These are phyloP conservation scores for Globisporangium emineosum DNA, from an alignment of 352 stramenopile genomes.

Conservation along the genomic window DNA sequence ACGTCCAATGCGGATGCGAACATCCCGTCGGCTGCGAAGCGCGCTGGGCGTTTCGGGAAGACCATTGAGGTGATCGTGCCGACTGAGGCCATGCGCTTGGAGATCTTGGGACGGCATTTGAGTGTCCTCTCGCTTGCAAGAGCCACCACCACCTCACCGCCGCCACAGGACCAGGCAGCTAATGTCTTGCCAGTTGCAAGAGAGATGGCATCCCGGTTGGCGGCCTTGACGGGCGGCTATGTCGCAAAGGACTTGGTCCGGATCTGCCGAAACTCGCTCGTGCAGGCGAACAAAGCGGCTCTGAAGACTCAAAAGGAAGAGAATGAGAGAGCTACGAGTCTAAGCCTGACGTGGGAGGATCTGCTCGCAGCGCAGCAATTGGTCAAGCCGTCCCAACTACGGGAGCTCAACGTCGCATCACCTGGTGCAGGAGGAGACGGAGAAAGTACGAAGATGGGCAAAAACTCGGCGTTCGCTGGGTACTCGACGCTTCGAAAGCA, in stretches of 20 bases:
- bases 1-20: conserved; percentile 29
- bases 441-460: background rate
- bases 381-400: conserved; percentile 71
- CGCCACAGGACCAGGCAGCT: background rate
- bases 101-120: conserved; percentile 50
- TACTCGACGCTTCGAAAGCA: conserved; percentile 58
- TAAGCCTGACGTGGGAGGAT: conserved; percentile 34
- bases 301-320: background rate
- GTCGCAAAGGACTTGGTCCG: conserved; percentile 73
- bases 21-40: conserved; percentile 44
- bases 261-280: conserved; percentile 60
- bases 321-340: background rate
- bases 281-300: conserved; percentile 28
- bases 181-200: background rate
- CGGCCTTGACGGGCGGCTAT: conserved; percentile 63
- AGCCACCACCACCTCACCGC: background rate
- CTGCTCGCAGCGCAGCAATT: conserved; percentile 49
- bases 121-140: conserved; percentile 23
- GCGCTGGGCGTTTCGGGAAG: conserved; percentile 54
- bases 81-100: conserved; percentile 46
- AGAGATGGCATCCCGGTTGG: conserved; percentile 38
- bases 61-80: conserved; percentile 61
- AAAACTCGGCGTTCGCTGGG: conserved; percentile 46
- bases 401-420: conserved; percentile 67
- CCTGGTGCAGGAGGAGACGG: conserved; percentile 38